Evolutionary conservation across 2,329 filamentous ascomycete species (phyloP).

Genomic region (Fusarium tuaranense): DNA sequence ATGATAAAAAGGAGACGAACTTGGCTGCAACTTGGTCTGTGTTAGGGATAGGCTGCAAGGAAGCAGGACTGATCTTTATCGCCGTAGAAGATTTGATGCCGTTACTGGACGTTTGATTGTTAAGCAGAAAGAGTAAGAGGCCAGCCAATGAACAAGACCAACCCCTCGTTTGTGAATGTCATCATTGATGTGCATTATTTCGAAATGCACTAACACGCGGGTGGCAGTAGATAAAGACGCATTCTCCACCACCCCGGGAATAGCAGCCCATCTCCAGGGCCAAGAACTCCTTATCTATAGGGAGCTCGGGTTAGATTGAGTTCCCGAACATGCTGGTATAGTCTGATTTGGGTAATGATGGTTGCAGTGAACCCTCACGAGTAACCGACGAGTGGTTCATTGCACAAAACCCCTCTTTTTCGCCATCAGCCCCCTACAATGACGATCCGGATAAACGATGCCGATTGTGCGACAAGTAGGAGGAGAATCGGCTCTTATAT

Average conservation of each 20-base stretch:
- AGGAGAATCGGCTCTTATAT: background rate
- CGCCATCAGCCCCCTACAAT: background rate
- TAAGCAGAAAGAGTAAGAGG: constrained; percentile 35
- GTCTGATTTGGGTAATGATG: background rate
- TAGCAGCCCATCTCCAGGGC: background rate
- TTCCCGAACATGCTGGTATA: background rate
- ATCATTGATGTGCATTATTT: constrained; percentile 6
- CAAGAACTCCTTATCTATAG: background rate
- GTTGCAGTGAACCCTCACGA: background rate
- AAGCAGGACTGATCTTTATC: background rate
- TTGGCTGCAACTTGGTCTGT: background rate
- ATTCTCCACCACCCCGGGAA: background rate
- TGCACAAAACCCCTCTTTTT: background rate
- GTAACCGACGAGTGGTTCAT: background rate
- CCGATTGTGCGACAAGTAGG: background rate
- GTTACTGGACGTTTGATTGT: background rate
- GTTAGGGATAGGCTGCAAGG: background rate
- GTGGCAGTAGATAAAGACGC: background rate
- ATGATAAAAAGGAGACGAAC: background rate
- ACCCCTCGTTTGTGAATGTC: background rate
- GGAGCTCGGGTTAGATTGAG: background rate
- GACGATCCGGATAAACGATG: background rate
- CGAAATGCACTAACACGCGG: constrained; percentile 32
- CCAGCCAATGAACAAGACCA: background rate
- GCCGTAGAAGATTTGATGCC: background rate